Conservation (phyloP, 2,329 filamentous ascomycete species). For the Alternaria solani region DNA sequence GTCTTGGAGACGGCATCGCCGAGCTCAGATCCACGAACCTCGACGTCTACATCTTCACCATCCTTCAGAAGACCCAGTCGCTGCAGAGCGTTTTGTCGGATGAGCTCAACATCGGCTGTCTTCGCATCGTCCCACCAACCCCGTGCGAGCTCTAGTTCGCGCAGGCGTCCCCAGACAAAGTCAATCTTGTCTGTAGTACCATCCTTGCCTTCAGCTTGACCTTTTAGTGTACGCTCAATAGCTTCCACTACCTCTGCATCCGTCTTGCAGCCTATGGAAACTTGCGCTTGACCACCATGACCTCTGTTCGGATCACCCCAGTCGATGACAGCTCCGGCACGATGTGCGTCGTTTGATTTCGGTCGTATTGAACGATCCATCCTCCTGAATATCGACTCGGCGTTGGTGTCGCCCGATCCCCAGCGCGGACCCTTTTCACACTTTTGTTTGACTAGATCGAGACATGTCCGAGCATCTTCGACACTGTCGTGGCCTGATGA, state of each 20-base stretch:
- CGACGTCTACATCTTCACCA: conserved; percentile 27
- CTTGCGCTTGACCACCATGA: conserved; percentile 64
- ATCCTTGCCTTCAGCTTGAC: conserved; percentile 52
- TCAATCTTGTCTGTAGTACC: conserved; percentile 64
- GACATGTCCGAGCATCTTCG: conserved; percentile 88
- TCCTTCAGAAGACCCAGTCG: conserved; percentile 32
- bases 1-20: conserved; percentile 59
- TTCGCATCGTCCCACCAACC: conserved; percentile 67
- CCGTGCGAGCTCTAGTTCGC: conserved; percentile 66
- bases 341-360: conserved; percentile 44
- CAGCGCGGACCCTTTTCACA: conserved; percentile 90
- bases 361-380: conserved; percentile 66
- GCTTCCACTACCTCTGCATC: conserved; percentile 67
- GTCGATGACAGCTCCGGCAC: conserved; percentile 78
- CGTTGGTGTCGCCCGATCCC: conserved; percentile 79
- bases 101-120: conserved; percentile 46
- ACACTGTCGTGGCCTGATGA: conserved; percentile 84
- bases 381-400: conserved; percentile 89
- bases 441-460: conserved; percentile 94
- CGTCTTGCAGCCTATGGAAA: conserved; percentile 63
- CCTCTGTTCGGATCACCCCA: conserved; percentile 81
- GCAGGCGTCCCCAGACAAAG: conserved; percentile 69
- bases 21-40: conserved; percentile 47
- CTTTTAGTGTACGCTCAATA: conserved; percentile 61
- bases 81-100: conserved; percentile 38